Conservation (phyloP, 768 basidiomycete genomes). For the Tremella mesenterica region DNA sequence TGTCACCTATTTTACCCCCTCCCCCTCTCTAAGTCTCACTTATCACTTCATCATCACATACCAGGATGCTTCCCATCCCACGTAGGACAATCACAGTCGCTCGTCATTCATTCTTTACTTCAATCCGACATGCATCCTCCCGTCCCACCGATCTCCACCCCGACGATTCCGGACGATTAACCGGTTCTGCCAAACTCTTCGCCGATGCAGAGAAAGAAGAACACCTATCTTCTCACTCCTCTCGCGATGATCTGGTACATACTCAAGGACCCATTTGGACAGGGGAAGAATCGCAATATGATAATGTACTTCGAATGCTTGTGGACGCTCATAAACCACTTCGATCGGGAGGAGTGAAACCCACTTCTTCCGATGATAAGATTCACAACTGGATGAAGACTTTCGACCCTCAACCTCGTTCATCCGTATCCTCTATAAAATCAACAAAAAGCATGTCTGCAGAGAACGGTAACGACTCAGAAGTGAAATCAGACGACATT, state of each 20-base stretch:
- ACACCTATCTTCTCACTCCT: slow-evolving; percentile 9
- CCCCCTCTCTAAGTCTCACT: no score
- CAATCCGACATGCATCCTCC: background rate
- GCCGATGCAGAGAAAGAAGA: slow-evolving; percentile 53
- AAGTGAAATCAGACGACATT: background rate
- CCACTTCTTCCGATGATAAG: slow-evolving; percentile 27
- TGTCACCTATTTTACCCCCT: background rate
- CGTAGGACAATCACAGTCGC: no score
- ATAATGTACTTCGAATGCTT: slow-evolving; percentile 72
- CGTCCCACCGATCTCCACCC: background rate
- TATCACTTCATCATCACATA: no score
- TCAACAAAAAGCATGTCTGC: slow-evolving; percentile 44
- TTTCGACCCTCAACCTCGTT: slow-evolving; percentile 47
- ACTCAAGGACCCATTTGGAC: slow-evolving; percentile 62
- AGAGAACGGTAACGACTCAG: background rate
- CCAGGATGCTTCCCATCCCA: no score
- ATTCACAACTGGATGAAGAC: slow-evolving; percentile 29
- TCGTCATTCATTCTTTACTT: background rate
- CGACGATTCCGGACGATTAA: slow-evolving; percentile 3
- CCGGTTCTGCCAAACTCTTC: slow-evolving; percentile 53
- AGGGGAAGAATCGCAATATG: slow-evolving; percentile 62
- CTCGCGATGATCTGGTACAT: slow-evolving; percentile 43
- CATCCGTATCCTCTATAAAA: slow-evolving; percentile 25
- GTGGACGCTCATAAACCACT: slow-evolving; percentile 71
- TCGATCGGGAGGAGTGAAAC: slow-evolving; percentile 47